These are phyloP conservation scores for Melastoma candidum DNA, from an alignment of 441 rosid genomes.

Conservation along the genomic window DNA sequence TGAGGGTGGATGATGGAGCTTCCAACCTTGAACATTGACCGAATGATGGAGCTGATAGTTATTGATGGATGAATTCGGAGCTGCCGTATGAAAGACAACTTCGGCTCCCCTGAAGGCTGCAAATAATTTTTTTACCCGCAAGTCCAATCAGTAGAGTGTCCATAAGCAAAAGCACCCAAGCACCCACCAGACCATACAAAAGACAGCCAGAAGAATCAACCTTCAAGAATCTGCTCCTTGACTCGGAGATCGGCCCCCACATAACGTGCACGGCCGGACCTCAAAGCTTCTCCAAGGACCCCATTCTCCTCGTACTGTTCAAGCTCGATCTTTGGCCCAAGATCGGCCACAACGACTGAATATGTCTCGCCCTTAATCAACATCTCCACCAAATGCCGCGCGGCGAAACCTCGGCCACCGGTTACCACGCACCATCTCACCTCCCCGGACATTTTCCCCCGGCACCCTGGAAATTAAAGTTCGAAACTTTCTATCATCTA, in stretches of 20 bases:
- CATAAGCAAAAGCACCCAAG: background rate
- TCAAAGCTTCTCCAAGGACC: slow-evolving; percentile 50
- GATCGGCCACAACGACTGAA: slow-evolving; percentile 62
- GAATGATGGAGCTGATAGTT: slow-evolving; percentile 67
- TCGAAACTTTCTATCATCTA: too few relatives aligned
- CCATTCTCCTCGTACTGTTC: slow-evolving; percentile 53
- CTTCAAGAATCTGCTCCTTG: slow-evolving; percentile 62
- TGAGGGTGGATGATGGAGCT: background rate
- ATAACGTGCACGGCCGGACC: slow-evolving; percentile 52
- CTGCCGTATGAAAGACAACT: slow-evolving; percentile 93
- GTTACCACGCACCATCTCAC: slow-evolving; percentile 75
- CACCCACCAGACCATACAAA: too few relatives aligned
- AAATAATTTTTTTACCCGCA: background rate
- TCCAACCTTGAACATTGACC: slow-evolving; percentile 73
- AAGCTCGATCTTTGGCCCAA: slow-evolving; percentile 44
- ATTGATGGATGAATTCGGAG: slow-evolving; percentile 87
- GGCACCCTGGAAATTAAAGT: too few relatives aligned
- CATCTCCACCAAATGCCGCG: slow-evolving; percentile 83
- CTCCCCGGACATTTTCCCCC: slow-evolving; percentile 16
- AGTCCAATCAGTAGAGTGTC: background rate
- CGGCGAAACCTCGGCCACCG: slow-evolving; percentile 80
- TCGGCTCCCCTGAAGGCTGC: slow-evolving; percentile 66
- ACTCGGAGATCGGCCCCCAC: slow-evolving; percentile 66
- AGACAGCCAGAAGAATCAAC: slow-evolving; percentile 19
- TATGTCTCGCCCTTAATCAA: slow-evolving; percentile 35